Conservation (phyloP, 1,284 basidiomycete species). For the Naganishia sp. region DNA sequence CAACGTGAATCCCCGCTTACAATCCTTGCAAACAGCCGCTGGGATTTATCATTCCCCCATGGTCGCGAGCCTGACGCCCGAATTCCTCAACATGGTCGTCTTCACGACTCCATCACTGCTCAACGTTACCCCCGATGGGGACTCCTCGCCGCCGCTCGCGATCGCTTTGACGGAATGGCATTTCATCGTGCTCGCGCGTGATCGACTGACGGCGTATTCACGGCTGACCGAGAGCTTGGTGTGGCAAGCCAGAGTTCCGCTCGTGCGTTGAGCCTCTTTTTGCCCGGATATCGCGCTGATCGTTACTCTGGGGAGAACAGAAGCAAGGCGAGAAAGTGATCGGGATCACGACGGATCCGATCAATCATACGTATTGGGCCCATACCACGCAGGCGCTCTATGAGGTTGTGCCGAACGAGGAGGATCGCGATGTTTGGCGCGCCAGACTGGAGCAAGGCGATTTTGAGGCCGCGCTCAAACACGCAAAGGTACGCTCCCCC, state of each 20-base stretch:
- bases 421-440: slow-evolving; percentile 93
- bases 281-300: too few relatives aligned
- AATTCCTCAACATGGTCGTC: slow-evolving; percentile 39
- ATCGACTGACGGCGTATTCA: slow-evolving; percentile 76
- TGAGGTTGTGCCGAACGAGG: slow-evolving; percentile 82
- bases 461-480: slow-evolving; percentile 74
- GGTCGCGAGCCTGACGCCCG: slow-evolving; percentile 40
- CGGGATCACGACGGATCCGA: slow-evolving; percentile 68
- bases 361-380: slow-evolving; percentile 90
- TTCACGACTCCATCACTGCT: slow-evolving; percentile 4
- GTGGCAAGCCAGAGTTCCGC: slow-evolving; percentile 78
- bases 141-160: neutral
- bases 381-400: slow-evolving; percentile 88
- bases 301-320: neutral
- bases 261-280: slow-evolving; percentile 59
- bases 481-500: slow-evolving; percentile 66
- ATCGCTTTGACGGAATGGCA: slow-evolving; percentile 29
- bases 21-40: slow-evolving; percentile 58
- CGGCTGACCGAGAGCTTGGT: slow-evolving; percentile 77
- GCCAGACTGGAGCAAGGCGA: slow-evolving; percentile 78
- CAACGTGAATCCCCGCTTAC: slow-evolving; percentile 6
- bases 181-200: slow-evolving; percentile 63
- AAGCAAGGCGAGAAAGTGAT: slow-evolving; percentile 11
- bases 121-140: neutral
- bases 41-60: slow-evolving; percentile 78